Evolutionary conservation across 2,329 filamentous ascomycete genomes (phyloP), one percentile per base, ranked within the genome.

Genomic region (Blastomyces percursus): DNA sequence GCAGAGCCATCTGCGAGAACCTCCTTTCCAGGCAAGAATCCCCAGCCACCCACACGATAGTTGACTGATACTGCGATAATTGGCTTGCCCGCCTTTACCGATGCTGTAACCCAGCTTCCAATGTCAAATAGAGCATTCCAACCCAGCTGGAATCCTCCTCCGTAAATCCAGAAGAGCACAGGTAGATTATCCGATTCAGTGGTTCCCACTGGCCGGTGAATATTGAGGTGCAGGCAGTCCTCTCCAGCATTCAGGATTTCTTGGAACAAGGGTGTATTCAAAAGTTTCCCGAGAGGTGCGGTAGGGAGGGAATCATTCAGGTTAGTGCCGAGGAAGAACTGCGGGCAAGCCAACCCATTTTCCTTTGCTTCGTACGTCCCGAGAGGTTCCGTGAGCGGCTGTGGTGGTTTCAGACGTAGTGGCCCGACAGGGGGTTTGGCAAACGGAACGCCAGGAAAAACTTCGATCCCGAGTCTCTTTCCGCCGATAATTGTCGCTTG

Each of bases 41-140:
- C 89, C 64, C 91, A 91, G 0, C 85, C 88, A 8, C 83, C 87
- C 0, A 89, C 78, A 1, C 89, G 86, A 74, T 95, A 92, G 75
- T 91, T 92, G 70, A 92, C 84, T 0, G 86, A 82, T 0, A 93
- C 89, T 61, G 86, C 89, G 56, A 95, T 76, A 65, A 93, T 85
- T 0, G 87, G 86, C 74, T 89, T 84, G 40, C 79, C 79, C 61
- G 81, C 67, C 0, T 69, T 66, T 14, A 82, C 74, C 1, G 80
- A 80, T 52, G 69, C 66, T 6, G 64, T 63, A 1, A 77, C 73
- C 48, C 76, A 64, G 19, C 65, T 65, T 0, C 67, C 64, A 0
- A 74, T 75, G 63, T 77, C 71, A 54, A 77, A 78, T 62, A 70
- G 70, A 12, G 68, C 58, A 14, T 71, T 73, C 11, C 87, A 87